Percentiles rank a stretch among this genome's conserved stretches.
These are phyloP conservation scores for Raphanus raphanistrum DNA, from an alignment of 345 rosid species.

Conservation along the genomic window DNA sequence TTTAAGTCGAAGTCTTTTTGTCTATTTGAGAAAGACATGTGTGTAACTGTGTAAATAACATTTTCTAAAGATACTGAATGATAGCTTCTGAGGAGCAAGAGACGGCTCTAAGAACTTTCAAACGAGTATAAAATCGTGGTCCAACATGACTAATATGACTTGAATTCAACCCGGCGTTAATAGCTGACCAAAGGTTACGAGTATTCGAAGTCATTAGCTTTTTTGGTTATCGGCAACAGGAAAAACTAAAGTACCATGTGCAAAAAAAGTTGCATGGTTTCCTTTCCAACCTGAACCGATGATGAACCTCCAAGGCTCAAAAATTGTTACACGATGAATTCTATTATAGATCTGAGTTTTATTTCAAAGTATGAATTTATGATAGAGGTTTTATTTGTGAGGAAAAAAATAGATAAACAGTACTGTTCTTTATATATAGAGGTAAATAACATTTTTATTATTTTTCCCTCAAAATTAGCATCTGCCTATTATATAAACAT, in stretches of 20 bases:
- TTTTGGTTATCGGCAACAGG: too few species aligned
- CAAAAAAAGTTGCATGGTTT: neutral
- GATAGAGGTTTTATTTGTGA: neutral
- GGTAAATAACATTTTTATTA: neutral
- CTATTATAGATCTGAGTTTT: too few species aligned
- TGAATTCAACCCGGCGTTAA: neutral
- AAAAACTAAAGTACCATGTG: neutral
- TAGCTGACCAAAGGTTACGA: neutral
- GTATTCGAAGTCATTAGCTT: neutral
- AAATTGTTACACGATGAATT: neutral
- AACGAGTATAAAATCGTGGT: neutral
- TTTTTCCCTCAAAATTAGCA: neutral
- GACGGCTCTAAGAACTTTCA: neutral
- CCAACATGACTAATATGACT: too few species aligned
- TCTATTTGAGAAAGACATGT: neutral
- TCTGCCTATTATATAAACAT: neutral
- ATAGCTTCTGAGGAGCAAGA: too few species aligned
- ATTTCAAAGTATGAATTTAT: neutral
- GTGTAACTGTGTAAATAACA: too few species aligned
- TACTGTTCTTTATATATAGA: neutral
- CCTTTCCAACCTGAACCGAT: neutral
- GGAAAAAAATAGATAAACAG: neutral
- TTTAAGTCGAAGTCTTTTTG: neutral
- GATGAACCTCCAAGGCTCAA: neutral
- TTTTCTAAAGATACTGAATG: too few species aligned